Evolutionary conservation across 257 asterid genomes (phyloP).

Genomic region (Capsicum pubescens): DNA sequence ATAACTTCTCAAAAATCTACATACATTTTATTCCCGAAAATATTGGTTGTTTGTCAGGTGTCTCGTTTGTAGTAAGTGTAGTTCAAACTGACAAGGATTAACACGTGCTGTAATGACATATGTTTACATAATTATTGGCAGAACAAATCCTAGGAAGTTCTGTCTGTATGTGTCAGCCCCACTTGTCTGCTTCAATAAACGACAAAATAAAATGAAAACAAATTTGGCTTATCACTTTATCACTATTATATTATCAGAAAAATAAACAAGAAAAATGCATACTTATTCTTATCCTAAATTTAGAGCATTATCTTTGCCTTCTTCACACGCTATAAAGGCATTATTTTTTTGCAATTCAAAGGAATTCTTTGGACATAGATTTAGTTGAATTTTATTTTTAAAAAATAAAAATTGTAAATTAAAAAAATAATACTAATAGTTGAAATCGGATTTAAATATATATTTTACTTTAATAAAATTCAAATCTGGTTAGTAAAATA

Average conservation of each 20-base stretch:
- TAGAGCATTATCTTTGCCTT: neutral
- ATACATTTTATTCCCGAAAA: too few species aligned
- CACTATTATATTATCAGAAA: neutral
- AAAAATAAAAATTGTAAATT: too few species aligned
- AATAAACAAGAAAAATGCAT: neutral
- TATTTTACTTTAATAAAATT: too few species aligned
- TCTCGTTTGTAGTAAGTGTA: neutral
- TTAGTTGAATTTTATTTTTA: too few species aligned
- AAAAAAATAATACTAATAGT: too few species aligned
- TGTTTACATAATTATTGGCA: neutral
- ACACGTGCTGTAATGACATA: neutral
- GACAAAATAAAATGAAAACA: neutral
- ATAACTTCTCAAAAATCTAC: too few species aligned
- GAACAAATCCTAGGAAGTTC: neutral
- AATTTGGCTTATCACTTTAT: neutral
- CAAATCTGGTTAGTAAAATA: too few species aligned
- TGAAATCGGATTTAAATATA: too few species aligned
- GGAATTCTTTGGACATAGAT: too few species aligned
- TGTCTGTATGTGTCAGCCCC: neutral
- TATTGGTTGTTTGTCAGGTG: neutral
- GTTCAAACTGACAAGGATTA: neutral
- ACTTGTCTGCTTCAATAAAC: neutral
- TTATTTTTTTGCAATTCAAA: too few species aligned
- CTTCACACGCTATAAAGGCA: neutral
- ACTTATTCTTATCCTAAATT: neutral